Evolutionary conservation across 1,284 basidiomycete species (phyloP).

Genomic region (Phylloboletellus chloephorus): DNA sequence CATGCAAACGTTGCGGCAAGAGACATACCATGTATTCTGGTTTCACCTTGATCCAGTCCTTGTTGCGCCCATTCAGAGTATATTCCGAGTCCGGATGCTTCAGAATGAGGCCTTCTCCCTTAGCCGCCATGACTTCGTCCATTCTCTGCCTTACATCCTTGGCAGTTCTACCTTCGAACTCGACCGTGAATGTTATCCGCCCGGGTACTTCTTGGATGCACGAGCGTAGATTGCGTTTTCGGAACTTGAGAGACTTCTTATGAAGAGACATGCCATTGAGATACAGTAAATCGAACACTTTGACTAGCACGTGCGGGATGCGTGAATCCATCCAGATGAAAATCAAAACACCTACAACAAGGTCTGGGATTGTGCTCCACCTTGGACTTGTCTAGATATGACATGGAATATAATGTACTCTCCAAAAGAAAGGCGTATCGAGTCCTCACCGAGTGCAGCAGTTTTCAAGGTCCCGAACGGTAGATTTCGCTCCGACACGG

Average conservation of each 20-base stretch:
- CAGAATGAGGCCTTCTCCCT: constrained; percentile 88
- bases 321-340: neutral
- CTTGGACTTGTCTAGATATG: constrained; percentile 56
- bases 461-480: constrained; percentile 92
- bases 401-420: constrained; percentile 5
- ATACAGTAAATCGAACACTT: constrained; percentile 89
- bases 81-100: constrained; percentile 82
- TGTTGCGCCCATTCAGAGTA: constrained; percentile 76
- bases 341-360: constrained; percentile 64
- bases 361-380: constrained; percentile 73
- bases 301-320: constrained; percentile 52
- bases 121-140: constrained; percentile 74
- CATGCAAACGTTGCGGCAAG: neutral
- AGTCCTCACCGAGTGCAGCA: constrained; percentile 65
- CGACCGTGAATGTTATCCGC: constrained; percentile 71
- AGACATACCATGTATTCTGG: constrained; percentile 83
- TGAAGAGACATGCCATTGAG: constrained; percentile 73
- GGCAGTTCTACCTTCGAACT: constrained; percentile 68
- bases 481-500: constrained; percentile 75
- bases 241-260: constrained; percentile 55
- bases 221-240: constrained; percentile 63
- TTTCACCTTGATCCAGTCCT: constrained; percentile 92
- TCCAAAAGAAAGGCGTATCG: neutral
- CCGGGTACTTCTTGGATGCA: constrained; percentile 66
- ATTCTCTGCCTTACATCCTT: constrained; percentile 76